Evolutionary conservation across 2,329 filamentous ascomycete species (phyloP), one percentile per base, ranked within the genome.

Genomic region (Myriosclerotinia curreyana): DNA sequence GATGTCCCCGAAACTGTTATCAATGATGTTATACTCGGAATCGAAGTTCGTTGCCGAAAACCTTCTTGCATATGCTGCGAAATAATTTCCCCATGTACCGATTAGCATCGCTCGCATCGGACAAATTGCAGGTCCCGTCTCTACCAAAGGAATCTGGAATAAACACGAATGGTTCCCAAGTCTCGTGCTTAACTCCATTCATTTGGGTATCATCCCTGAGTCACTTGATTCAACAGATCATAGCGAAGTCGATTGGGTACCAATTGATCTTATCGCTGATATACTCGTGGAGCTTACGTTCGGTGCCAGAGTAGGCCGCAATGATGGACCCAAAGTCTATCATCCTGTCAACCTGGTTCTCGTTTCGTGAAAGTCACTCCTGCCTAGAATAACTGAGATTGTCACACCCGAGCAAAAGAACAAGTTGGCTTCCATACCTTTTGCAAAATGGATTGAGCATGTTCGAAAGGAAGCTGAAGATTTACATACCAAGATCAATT

Each of bases 21-120:
- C 17, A 14, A 20, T 1, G 60, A 49, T 2, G 3, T 40, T 1
- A 14, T 72, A 72, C 71, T 36, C 72, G 59, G 8, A 73, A 58
- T 44, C 64, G 7, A 72, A 73, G 48, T 66, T 66, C 25, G 55
- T 73, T 3, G 70, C 71, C 11, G 67, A 72, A 3, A 70, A 78
- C 1, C 74, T 83, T 17, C 72, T 82, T 1, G 77, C 81, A 28
- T 48, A 66, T 20, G 75, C 77, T 8, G 77, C 77, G 0, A 68
- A 73, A 0, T 70, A 70, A 38, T 50, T 51, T 2, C 22, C 31
- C 1, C 9, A n/a, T n/a, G 74, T 75, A 0, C 75, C 75, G 15
- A 74, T 82, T 4, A 75, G 74, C 6, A 70, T 78, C 15, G 74
- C 80, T 40, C 77, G 81, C 0, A 77, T 82, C 0, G 81, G 80